Percentiles rank a stretch among this genome's conserved stretches.
phyloP scores from a whole-genome alignment of 495 filamentous ascomycete genomes.

The Xylaria venustula region DNA sequence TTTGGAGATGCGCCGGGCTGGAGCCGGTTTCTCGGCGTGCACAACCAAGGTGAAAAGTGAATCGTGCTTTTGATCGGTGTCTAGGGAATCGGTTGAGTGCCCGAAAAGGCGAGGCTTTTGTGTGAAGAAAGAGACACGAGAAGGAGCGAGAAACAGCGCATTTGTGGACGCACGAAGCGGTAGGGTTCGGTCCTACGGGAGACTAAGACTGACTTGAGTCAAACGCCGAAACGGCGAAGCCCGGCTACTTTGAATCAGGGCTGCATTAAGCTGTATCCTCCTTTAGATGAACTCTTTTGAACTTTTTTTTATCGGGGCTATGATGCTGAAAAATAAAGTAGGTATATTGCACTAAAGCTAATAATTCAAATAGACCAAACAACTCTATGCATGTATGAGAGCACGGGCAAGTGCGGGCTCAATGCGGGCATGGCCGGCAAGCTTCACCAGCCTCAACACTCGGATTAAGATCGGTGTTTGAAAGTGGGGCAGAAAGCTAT shows the following conservation, averaged over 20 bases:
- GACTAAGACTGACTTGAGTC: no score
- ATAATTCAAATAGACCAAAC: neutral
- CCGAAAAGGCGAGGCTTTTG: neutral
- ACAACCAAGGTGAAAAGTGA: no score
- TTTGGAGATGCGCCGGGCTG: no score
- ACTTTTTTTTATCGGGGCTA: no score
- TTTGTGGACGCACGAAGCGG: neutral
- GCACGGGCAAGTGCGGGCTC: no score
- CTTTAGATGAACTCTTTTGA: neutral
- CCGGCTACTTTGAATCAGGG: neutral
- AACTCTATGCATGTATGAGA: neutral
- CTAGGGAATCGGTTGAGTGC: neutral
- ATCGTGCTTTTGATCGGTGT: no score
- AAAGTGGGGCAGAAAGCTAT: neutral
- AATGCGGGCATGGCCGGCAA: conserved; percentile 8
- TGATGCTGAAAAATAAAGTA: no score
- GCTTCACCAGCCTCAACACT: conserved; percentile 1
- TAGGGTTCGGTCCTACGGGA: no score
- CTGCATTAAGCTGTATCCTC: neutral
- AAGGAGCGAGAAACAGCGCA: neutral
- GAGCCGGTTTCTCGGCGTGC: conserved; percentile 2
- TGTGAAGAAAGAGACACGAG: neutral
- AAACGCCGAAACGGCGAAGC: conserved; percentile 16
- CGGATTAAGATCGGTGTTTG: conserved; percentile 12
- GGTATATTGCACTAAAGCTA: no score